Base-by-base conservation (phyloP, 2,329 filamentous ascomycete species). In the Pyricularia grisea region DNA sequence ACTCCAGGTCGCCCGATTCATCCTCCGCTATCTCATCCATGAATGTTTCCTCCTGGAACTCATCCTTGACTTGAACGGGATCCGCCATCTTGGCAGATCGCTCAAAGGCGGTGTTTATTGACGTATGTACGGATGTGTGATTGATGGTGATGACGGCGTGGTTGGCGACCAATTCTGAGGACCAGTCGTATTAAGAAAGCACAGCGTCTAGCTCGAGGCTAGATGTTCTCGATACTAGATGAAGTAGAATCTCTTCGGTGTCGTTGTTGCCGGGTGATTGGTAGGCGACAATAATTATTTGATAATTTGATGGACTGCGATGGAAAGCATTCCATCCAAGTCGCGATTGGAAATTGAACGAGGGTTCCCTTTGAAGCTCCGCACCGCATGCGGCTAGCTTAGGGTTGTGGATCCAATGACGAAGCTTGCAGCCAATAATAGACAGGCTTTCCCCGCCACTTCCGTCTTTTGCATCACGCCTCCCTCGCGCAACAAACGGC, bases 1-100 rank as follows among this genome's bases (percentile, higher is more conserved):
- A 89, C 69, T 90, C 87, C 23, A 90, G 76, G 71, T 90, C 88
- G 63, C 87, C 87, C 2, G 86, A 84, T 74, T 90, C 88, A 76
- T 90, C 88, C 72, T 89, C 89, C 65, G 28, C 33, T 30, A 89
- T 82, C 73, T 90, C 88, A 67, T 91, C 88, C 28, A 64, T 25
- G 9, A 68, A 42, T 4, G 55, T 30, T 17, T 68, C 67, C 20
- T 68, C 67, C 27, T 75, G 76, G 28, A 77, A 20, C 33, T 55
- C 65, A 33, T 67, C 65, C 65, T 58, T 55, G 23, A 55, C 28
- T 27, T 67, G 33, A 55, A 55, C 65, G 63, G 58, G 60, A 10
- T 63, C 60, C 9, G 60, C 60, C 60, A 63, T 63, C 3, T 28
- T 63, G 60, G 25, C 25, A 28, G 60, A 20, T 25, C 25, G 58